Evolutionary conservation across 1,284 basidiomycete genomes (phyloP).

Genomic region (Ustilago esculenta): DNA sequence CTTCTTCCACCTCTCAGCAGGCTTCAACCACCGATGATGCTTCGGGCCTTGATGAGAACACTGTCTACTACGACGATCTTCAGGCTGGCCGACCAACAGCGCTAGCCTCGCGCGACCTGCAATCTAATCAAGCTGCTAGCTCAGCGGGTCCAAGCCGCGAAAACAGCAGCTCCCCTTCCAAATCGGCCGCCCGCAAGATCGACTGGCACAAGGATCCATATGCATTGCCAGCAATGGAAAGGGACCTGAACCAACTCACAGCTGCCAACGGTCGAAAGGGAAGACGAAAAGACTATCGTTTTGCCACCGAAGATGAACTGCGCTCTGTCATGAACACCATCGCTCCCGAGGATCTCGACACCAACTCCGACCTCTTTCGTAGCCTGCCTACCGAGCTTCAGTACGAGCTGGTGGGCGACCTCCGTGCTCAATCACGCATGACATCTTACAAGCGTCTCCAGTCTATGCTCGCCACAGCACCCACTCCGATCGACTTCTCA

Average conservation of each 20-base stretch:
- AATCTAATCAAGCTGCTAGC: conserved; percentile 13
- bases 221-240: conserved; percentile 60
- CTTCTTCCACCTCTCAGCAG: conserved; percentile 11
- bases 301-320: conserved; percentile 64
- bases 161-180: conserved; percentile 68
- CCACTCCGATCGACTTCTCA: conserved; percentile 92
- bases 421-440: conserved; percentile 90
- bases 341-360: conserved; percentile 63
- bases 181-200: conserved; percentile 54
- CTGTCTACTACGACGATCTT: conserved; percentile 59
- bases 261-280: conserved; percentile 37
- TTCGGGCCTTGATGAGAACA: conserved; percentile 69
- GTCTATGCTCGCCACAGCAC: conserved; percentile 83
- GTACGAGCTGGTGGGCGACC: conserved; percentile 97
- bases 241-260: conserved; percentile 44
- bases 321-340: conserved; percentile 60
- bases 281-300: conserved; percentile 59
- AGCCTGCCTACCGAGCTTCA: conserved; percentile 94
- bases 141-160: conserved; percentile 22
- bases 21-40: not conserved
- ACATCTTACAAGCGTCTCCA: conserved; percentile 90
- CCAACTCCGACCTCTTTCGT: conserved; percentile 73
- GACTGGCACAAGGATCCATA: conserved; percentile 65
- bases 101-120: conserved; percentile 76
- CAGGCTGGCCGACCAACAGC: conserved; percentile 24